phyloP scores from a whole-genome alignment of 495 filamentous ascomycete species.

The Aspergillus steynii region DNA sequence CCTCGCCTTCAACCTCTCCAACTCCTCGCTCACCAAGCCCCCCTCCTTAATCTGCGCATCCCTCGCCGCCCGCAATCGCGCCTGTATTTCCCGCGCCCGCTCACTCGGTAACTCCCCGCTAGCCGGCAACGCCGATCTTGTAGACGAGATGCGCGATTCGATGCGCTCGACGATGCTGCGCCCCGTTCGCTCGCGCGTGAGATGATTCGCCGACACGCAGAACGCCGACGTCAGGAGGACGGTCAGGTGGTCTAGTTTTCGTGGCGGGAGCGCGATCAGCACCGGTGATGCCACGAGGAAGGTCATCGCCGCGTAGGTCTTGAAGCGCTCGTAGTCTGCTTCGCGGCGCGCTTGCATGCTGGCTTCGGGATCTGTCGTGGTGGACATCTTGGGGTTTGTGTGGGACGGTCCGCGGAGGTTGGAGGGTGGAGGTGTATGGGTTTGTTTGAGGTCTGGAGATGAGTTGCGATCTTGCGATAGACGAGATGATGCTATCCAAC shows the following conservation, averaged over 20 bases:
- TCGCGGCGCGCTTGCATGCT: conserved; percentile 22
- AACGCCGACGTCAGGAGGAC: conserved; percentile 61
- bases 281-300: conserved; percentile 69
- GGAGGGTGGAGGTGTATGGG: not conserved
- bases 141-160: conserved; percentile 30
- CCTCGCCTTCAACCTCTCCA: conserved; percentile 43
- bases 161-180: conserved; percentile 49
- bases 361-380: not conserved
- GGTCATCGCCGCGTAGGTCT: conserved; percentile 60
- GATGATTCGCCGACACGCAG: conserved; percentile 64
- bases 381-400: too few species aligned
- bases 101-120: conserved; percentile 49
- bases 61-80: conserved; percentile 35
- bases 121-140: conserved; percentile 4
- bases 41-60: conserved; percentile 36
- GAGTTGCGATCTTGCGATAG: too few species aligned
- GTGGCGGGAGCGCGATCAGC: conserved; percentile 73
- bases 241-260: conserved; percentile 67
- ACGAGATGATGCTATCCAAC: not conserved
- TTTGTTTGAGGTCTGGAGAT: not conserved
- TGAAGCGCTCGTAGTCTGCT: conserved; percentile 51
- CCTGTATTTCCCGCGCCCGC: conserved; percentile 54
- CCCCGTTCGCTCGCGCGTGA: conserved; percentile 56
- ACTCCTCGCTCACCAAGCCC: conserved; percentile 30
- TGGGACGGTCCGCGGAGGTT: not conserved